Evolutionary conservation across 2,329 filamentous ascomycete genomes (phyloP).

Genomic region (Phaeophleospora eucalypticola): DNA sequence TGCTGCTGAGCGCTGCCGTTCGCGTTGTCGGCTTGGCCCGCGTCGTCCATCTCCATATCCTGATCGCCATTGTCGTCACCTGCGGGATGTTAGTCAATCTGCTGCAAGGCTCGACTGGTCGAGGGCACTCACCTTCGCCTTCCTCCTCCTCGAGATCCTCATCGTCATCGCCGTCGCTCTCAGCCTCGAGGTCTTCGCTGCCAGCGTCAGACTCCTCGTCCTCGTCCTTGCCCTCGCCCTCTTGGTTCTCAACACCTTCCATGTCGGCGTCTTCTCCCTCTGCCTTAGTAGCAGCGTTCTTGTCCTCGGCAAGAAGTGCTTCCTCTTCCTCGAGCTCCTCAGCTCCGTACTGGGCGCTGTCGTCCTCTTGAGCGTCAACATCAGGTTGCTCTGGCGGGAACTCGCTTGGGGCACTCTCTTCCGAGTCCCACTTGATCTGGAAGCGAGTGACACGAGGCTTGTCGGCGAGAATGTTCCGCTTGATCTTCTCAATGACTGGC

Average conservation of each 20-base stretch:
- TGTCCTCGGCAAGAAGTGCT: conserved; percentile 58
- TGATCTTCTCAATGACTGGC: conserved; percentile 86
- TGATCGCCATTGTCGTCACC: conserved; percentile 23
- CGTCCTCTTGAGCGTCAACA: conserved; percentile 79
- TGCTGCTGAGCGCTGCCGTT: conserved; percentile 9
- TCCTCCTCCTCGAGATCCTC: conserved; percentile 41
- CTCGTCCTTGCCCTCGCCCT: conserved; percentile 55
- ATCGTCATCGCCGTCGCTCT: conserved; percentile 42
- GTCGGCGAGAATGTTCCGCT: conserved; percentile 87
- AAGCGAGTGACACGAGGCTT: conserved; percentile 97
- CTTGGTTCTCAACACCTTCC: conserved; percentile 59
- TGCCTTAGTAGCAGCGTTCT: conserved; percentile 38
- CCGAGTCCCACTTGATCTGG: conserved; percentile 99
- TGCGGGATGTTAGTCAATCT: background rate
- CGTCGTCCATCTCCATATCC: conserved; percentile 31
- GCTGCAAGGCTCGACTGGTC: background rate
- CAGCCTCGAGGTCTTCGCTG: conserved; percentile 49
- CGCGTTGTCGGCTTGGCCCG: conserved; percentile 12
- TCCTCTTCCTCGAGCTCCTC: conserved; percentile 72
- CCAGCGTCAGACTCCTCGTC: conserved; percentile 62
- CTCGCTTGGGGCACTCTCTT: conserved; percentile 90
- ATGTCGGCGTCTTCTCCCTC: conserved; percentile 64
- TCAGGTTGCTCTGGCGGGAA: conserved; percentile 97
- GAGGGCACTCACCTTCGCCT: conserved; percentile 22
- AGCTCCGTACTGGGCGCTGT: conserved; percentile 79